A percentile compares a stretch with the other conserved stretches of the same genome.
Conservation (phyloP, 352 stramenopile genomes). For the Thraustochytrium striatum region DNA sequence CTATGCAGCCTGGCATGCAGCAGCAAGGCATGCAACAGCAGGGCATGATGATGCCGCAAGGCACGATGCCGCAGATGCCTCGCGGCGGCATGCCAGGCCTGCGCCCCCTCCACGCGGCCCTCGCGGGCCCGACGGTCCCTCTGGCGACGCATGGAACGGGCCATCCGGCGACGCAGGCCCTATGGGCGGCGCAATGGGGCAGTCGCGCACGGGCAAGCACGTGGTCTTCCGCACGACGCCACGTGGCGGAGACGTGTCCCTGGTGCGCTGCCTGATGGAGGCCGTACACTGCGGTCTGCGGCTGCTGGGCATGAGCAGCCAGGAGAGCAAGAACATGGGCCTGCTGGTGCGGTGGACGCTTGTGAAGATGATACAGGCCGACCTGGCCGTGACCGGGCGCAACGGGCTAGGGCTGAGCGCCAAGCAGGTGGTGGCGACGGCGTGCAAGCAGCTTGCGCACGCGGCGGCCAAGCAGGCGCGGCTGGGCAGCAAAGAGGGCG, state of each 20-base stretch:
- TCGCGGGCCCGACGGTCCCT: not conserved
- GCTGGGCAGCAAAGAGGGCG: conserved; percentile 29
- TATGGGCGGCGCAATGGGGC: not conserved
- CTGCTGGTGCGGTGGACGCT: conserved; percentile 51
- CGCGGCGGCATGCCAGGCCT: not conserved
- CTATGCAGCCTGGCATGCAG: not conserved
- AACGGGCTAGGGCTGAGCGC: conserved; percentile 48
- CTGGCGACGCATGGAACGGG: conserved; percentile 26
- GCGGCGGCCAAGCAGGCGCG: conserved; percentile 50
- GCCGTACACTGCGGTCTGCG: conserved; percentile 40
- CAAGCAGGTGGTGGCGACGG: conserved; percentile 42
- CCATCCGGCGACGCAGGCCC: not conserved
- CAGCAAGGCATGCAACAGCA: not conserved
- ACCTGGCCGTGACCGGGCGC: conserved; percentile 21
- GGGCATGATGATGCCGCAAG: not conserved
- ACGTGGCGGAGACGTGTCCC: conserved; percentile 24
- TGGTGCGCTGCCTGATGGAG: not conserved
- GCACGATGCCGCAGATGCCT: not conserved
- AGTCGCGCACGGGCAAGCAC: conserved; percentile 1
- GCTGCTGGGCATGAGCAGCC: conserved; percentile 22
- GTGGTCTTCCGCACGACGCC: conserved; percentile 38
- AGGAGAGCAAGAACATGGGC: conserved; percentile 38
- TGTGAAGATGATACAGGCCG: conserved; percentile 53
- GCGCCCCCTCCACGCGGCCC: not conserved
- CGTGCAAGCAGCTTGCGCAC: conserved; percentile 52